phyloP scores from a whole-genome alignment of 441 rosid genomes.

The Bocquillonia castaneifolia region DNA sequence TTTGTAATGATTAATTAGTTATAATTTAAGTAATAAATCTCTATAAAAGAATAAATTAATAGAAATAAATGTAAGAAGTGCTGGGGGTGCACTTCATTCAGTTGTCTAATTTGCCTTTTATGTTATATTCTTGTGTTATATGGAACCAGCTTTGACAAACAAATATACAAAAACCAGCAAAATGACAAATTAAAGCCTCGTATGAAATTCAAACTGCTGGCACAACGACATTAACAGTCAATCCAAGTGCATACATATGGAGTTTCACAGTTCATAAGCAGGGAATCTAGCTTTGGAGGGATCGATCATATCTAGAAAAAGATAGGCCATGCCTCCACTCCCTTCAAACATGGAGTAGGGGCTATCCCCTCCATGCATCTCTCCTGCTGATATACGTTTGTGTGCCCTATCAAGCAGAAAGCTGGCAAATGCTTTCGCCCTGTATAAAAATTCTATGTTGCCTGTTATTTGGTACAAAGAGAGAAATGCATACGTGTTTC shows the following conservation, averaged over 20 bases:
- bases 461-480: conserved; percentile 48
- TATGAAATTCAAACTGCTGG: background rate
- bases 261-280: conserved; percentile 27
- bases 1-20: too few species aligned
- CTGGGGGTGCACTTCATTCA: too few species aligned
- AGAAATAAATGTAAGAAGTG: too few species aligned
- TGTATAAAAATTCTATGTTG: conserved; percentile 36
- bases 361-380: conserved; percentile 66
- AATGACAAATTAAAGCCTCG: background rate
- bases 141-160: background rate
- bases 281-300: conserved; percentile 63
- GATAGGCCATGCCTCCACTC: conserved; percentile 65
- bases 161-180: too few species aligned
- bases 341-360: conserved; percentile 72
- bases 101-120: too few species aligned
- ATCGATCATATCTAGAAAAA: conserved; percentile 60
- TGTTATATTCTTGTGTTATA: too few species aligned
- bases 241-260: conserved; percentile 5
- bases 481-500: conserved; percentile 52
- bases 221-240: background rate
- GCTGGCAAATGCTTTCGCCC: conserved; percentile 58
- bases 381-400: conserved; percentile 40
- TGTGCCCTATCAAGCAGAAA: conserved; percentile 53
- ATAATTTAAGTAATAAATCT: too few species aligned
- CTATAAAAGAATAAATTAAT: too few species aligned